Evolutionary conservation across 352 stramenopile species (phyloP), one percentile per base, ranked within the genome.

Genomic region (Globisporangium carolinianum): DNA sequence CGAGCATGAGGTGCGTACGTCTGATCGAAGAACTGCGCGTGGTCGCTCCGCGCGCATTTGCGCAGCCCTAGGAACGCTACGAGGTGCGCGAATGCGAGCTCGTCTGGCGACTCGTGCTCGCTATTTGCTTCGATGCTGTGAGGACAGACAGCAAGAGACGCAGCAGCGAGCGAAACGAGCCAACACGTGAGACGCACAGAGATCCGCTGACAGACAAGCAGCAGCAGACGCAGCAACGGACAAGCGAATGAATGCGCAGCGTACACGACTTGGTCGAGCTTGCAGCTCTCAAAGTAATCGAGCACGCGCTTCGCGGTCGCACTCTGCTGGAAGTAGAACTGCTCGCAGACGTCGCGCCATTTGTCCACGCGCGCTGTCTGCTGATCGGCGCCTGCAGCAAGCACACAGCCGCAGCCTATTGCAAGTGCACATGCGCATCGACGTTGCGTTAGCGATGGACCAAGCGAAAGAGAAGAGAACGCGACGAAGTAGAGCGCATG

Each of bases 251-350:
- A 5, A 46, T 12, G 8, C 11, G 9, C 41, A 46, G 41, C 54
- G 45, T 43, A 89, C 82, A 72, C 78, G 55, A 89, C 76, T 56
- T 86, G 73, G 48, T 90, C 80, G 53, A 82, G 68, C 68, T 76
- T 83, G 51, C 61, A 62, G 41, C 65, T 69, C 61, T 90, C 83
- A 55, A 90, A 90, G 61, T 72, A 73, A 53, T 86, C 75, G 50
- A 92, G 59, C 50, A 90, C 75, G 48, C 76, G 76, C 67, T 87
- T 83, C 42, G 83, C 78, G 42, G 60, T 38, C 6, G 63, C 59
- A 55, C 89, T 76, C 42, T 83, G 65, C 3, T 77, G 54, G 48
- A 83, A 89, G 58, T 85, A 92, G 55, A 86, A 90, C 37, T 69
- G 65, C 43, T 66, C 60, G 55, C 83, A 92, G 9, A 86, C 52